Conservation (phyloP, 345 rosid species). For the Linum trigynum region DNA sequence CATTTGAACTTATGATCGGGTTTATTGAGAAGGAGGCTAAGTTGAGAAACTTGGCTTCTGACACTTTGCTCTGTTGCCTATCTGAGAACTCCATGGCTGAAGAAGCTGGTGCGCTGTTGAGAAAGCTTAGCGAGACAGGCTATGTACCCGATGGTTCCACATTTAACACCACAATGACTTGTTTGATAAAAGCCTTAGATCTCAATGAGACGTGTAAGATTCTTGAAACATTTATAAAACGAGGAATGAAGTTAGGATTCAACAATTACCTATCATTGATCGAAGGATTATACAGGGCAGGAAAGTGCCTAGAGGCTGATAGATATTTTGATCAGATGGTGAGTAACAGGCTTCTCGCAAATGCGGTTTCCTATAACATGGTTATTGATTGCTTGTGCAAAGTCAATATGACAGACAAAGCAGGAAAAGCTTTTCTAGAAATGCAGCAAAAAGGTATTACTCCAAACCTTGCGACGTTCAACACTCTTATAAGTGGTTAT, state of each 20-base stretch:
- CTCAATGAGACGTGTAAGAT: slow-evolving; percentile 47
- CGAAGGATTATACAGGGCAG: slow-evolving; percentile 47
- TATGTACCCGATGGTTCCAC: slow-evolving; percentile 47
- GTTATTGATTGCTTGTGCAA: slow-evolving; percentile 75
- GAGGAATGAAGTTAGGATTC: slow-evolving; percentile 59
- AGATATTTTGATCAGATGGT: slow-evolving; percentile 40
- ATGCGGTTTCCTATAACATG: slow-evolving; percentile 56
- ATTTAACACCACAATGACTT: slow-evolving; percentile 45
- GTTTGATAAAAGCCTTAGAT: slow-evolving; percentile 54
- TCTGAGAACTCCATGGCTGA: slow-evolving; percentile 55
- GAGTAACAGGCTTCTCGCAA: slow-evolving; percentile 37
- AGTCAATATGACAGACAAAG: slow-evolving; percentile 40
- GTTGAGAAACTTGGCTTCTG: slow-evolving; percentile 44
- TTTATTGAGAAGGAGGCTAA: slow-evolving; percentile 44
- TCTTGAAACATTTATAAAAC: slow-evolving; percentile 37
- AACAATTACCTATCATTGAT: slow-evolving; percentile 43
- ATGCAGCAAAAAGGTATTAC: slow-evolving; percentile 44
- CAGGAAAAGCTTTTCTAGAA: slow-evolving; percentile 33
- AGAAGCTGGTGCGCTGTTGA: slow-evolving; percentile 54
- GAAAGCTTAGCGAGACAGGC: slow-evolving; percentile 39
- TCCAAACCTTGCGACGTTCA: slow-evolving; percentile 76
- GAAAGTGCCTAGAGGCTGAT: slow-evolving; percentile 42
- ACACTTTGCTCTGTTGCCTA: slow-evolving; percentile 56
- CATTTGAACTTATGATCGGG: slow-evolving; percentile 40
- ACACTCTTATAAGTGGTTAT: slow-evolving; percentile 58